Percentiles rank a stretch among this genome's conserved stretches.
These are phyloP conservation scores for Diaporthe helianthi DNA, from an alignment of 2,329 filamentous ascomycete species.

Conservation along the genomic window DNA sequence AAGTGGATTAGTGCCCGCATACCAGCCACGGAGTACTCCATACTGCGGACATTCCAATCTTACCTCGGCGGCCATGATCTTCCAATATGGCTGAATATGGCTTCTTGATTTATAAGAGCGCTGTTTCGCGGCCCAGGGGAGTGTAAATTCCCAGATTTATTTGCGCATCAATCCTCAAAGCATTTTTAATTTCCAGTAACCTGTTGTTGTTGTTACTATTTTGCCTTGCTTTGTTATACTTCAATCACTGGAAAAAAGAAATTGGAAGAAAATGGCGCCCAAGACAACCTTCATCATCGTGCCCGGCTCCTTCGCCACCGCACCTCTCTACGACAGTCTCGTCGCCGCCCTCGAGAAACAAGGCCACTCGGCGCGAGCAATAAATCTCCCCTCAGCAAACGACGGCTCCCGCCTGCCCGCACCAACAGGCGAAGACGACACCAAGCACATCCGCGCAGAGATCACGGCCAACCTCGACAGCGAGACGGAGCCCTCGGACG, in stretches of 20 bases:
- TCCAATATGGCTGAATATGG: background rate
- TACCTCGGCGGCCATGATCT: background rate
- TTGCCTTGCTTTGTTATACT: no score
- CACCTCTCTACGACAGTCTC: slow-evolving; percentile 24
- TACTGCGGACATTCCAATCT: background rate
- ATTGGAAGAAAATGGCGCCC: background rate
- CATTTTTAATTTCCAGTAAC: background rate
- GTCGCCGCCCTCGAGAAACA: slow-evolving; percentile 2
- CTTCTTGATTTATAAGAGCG: background rate
- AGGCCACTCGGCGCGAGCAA: slow-evolving; percentile 22
- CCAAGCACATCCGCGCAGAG: slow-evolving; percentile 30
- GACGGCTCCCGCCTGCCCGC: slow-evolving; percentile 33
- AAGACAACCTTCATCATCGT: slow-evolving; percentile 29
- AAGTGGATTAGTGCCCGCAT: slow-evolving; percentile 5
- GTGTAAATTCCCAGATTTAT: no score
- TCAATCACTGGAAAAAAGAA: no score
- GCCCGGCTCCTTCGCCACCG: slow-evolving; percentile 30
- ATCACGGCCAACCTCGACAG: slow-evolving; percentile 36
- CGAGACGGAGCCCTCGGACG: slow-evolving; percentile 36
- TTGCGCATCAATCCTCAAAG: background rate
- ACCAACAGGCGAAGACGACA: slow-evolving; percentile 35
- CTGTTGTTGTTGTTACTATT: no score
- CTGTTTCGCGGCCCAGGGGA: no score
- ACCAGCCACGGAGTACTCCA: no score
- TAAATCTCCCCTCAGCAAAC: slow-evolving; percentile 33